Evolutionary conservation across 2,329 filamentous ascomycete genomes (phyloP).

Genomic region (Fusarium coicis): DNA sequence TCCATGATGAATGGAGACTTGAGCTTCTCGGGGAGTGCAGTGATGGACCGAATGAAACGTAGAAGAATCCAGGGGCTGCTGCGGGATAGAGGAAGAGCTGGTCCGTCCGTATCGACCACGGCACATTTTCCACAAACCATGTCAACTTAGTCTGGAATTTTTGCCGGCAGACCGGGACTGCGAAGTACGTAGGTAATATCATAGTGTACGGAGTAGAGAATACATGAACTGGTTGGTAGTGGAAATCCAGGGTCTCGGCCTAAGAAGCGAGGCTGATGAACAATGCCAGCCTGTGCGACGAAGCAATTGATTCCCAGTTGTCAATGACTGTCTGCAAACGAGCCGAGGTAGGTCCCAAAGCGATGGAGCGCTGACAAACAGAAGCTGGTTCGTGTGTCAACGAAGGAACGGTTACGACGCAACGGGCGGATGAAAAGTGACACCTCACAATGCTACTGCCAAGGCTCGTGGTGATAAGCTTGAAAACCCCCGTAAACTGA

Average conservation of each 20-base stretch:
- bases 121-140: neutral
- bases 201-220: neutral
- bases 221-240: neutral
- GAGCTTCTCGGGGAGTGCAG: slow-evolving; percentile 25
- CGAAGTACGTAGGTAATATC: neutral
- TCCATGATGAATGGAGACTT: slow-evolving; percentile 26
- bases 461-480: slow-evolving; percentile 14
- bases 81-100: slow-evolving; percentile 28
- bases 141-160: slow-evolving; percentile 19
- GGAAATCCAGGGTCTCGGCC: neutral
- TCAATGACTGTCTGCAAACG: slow-evolving; percentile 2
- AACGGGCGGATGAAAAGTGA: slow-evolving; percentile 18
- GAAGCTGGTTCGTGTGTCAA: neutral
- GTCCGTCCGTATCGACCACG: slow-evolving; percentile 27
- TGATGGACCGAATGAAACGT: slow-evolving; percentile 32
- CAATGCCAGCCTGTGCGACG: neutral
- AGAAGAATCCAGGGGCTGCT: slow-evolving; percentile 9
- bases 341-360: slow-evolving; percentile 22
- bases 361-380: slow-evolving; percentile 11
- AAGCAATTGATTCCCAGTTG: slow-evolving; percentile 3
- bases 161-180: neutral
- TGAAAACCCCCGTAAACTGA: neutral
- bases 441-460: slow-evolving; percentile 15
- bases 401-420: slow-evolving; percentile 6
- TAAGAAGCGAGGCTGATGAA: slow-evolving; percentile 8